Conservation (phyloP, 2,329 filamentous ascomycete genomes). For the Byssoonygena ceratinophila region DNA sequence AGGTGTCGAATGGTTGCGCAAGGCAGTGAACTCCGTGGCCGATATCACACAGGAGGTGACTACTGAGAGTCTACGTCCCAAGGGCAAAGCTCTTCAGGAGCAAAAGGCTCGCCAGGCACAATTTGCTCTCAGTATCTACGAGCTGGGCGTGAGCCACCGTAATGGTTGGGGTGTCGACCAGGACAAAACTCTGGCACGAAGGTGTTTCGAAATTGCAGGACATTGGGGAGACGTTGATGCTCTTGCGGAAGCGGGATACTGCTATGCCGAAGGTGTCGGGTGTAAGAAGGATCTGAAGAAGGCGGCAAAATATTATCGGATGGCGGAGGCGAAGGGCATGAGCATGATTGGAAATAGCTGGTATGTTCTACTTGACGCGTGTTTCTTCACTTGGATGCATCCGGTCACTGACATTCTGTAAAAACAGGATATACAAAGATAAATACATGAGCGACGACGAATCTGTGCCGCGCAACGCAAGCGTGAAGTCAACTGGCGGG, state of each 20-base stretch:
- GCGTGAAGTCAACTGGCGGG: slow-evolving; percentile 10
- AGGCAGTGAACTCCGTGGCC: slow-evolving; percentile 74
- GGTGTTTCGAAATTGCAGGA: slow-evolving; percentile 93
- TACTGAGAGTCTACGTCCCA: slow-evolving; percentile 28
- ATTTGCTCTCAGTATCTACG: slow-evolving; percentile 90
- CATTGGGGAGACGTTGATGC: slow-evolving; percentile 94
- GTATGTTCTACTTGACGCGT: slow-evolving; percentile 45
- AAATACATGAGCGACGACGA: slow-evolving; percentile 70
- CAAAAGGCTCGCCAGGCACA: slow-evolving; percentile 79
- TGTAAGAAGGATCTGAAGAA: slow-evolving; percentile 96
- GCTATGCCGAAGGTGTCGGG: slow-evolving; percentile 85
- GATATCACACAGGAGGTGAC: slow-evolving; percentile 75
- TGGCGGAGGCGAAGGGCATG: slow-evolving; percentile 85
- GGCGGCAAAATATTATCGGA: slow-evolving; percentile 79
- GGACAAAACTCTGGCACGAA: slow-evolving; percentile 74
- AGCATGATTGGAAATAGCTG: slow-evolving; percentile 98
- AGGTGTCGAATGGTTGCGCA: slow-evolving; percentile 82
- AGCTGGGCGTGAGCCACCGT: slow-evolving; percentile 91
- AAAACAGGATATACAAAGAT: slow-evolving; percentile 78
- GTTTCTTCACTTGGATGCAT: slow-evolving; percentile 1
- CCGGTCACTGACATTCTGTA: background rate
- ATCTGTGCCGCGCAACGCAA: slow-evolving; percentile 2
- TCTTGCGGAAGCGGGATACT: slow-evolving; percentile 86
- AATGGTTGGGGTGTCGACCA: slow-evolving; percentile 97
- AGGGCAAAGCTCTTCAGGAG: slow-evolving; percentile 55